Evolutionary conservation across 352 stramenopile genomes (phyloP), one percentile per base, ranked within the genome.

Genomic region (Phytophthora fragariae): DNA sequence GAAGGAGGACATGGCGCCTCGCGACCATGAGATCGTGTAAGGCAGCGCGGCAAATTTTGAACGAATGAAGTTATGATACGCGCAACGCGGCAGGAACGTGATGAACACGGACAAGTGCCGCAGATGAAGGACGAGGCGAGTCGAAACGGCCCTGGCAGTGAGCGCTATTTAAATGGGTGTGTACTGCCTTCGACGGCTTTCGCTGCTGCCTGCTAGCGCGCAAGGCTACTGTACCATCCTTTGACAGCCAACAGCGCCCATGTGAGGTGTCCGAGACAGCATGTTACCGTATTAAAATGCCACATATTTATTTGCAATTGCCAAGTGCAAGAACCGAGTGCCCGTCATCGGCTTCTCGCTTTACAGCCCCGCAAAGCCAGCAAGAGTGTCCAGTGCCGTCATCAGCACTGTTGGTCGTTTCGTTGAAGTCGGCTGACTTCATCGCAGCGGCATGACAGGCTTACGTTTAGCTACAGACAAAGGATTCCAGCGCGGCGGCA

Each of bases 1-100:
- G 64, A 81, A 82, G 55, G 65, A 82, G n/a, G 59, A 77, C 27
- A 64, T 58, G 50, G 35, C 24, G 31, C 60, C 41, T 0, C 63
- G 65, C 35, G 58, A 72, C 24, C 57, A 73, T 44, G 62, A 76
- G 11, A 79, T 76, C 35, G 70, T 76, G 21, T 79, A 72, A 47
- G 53, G 39, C 19, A 27, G 27, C 46, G 15, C 15, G 33, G 21
- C 35, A 62, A 52, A 60, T 54, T 68, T 68, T 66, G 59, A 72
- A 72, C 55, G 58, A 65, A 46, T 68, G 69, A 73, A 73, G 58
- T 77, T 72, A 67, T 62, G 21, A 69, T n/a, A 58, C 37, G 37
- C 2, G 49, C 47, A 29, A 54, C 39, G 9, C 31, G 55, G n/a
- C 71, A 50, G 12, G 31, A 37, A 49, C 64, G 44, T 63, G 62